A percentile compares a stretch with the other conserved stretches of the same genome.
Conservation (phyloP, 768 basidiomycete genomes). For the Suillus lakei region DNA sequence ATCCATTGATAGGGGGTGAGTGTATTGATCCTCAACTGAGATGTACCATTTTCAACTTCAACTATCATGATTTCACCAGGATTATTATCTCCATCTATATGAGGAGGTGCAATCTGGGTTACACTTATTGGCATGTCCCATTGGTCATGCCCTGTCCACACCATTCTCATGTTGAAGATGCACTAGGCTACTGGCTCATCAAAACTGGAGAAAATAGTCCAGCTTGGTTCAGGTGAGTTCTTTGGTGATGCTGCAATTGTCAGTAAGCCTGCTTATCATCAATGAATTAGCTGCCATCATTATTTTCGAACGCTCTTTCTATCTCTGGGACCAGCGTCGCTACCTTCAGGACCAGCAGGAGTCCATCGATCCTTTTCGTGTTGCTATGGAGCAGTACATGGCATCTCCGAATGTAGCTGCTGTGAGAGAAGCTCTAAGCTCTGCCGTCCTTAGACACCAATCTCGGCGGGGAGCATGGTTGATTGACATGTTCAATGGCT, state of each 20-base stretch:
- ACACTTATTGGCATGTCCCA: neutral
- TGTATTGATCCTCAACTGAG: too few relatives aligned
- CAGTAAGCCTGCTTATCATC: neutral
- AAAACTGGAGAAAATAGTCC: neutral
- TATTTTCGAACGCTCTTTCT: neutral
- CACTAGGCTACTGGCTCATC: neutral
- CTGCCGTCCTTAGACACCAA: too few relatives aligned
- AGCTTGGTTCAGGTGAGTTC: neutral
- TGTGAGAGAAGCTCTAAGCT: neutral
- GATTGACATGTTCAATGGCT: too few relatives aligned
- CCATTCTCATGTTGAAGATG: neutral
- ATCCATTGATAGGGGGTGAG: too few relatives aligned
- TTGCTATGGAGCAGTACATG: neutral
- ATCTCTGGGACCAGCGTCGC: neutral
- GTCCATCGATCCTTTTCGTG: neutral
- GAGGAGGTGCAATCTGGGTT: neutral
- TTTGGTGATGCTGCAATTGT: neutral
- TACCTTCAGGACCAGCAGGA: neutral
- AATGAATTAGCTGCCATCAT: neutral
- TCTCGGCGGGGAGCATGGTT: too few relatives aligned
- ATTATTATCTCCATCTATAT: too few relatives aligned
- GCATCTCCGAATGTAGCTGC: neutral
- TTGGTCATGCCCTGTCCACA: neutral
- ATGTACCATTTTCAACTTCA: too few relatives aligned
- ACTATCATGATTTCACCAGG: too few relatives aligned